phyloP scores from a whole-genome alignment of 176 grass and related monocot genomes.

The Phoenix dactylifera region DNA sequence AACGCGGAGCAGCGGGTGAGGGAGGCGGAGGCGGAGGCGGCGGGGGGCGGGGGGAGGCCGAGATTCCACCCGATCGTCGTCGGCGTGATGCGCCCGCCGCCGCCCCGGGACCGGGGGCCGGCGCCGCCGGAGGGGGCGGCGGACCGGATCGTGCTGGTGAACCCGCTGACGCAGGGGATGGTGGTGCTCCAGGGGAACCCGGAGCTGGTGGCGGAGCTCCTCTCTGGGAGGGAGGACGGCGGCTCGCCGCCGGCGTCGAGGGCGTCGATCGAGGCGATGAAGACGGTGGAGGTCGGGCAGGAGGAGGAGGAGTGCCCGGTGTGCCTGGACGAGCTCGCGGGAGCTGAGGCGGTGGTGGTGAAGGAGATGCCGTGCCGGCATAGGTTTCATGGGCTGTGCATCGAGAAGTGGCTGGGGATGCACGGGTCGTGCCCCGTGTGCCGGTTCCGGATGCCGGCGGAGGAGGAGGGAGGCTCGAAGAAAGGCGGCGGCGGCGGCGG shows the following conservation, averaged over 20 bases:
- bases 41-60: too few relatives aligned
- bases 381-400: conserved; percentile 32
- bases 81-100: too few relatives aligned
- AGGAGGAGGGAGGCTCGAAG: conserved; percentile 15
- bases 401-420: conserved; percentile 37
- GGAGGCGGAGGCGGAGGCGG: too few relatives aligned
- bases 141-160: too few relatives aligned
- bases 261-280: conserved; percentile 25
- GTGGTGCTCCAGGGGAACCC: conserved; percentile 4
- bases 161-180: not conserved
- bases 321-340: conserved; percentile 27
- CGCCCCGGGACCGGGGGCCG: too few relatives aligned
- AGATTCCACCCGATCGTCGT: too few relatives aligned
- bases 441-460: conserved; percentile 27
- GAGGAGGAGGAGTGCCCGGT: conserved; percentile 30
- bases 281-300: conserved; percentile 3
- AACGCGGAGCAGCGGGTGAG: too few relatives aligned
- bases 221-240: not conserved
- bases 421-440: conserved; percentile 44
- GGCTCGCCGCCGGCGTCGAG: conserved; percentile 34
- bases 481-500: not conserved
- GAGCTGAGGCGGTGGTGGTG: not conserved
- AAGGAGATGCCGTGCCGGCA: conserved; percentile 54
- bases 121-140: too few relatives aligned
- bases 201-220: not conserved